Percentiles rank a stretch among this genome's conserved stretches.
phyloP scores from a whole-genome alignment of 306 rosid species.

The Neltuma alba region DNA sequence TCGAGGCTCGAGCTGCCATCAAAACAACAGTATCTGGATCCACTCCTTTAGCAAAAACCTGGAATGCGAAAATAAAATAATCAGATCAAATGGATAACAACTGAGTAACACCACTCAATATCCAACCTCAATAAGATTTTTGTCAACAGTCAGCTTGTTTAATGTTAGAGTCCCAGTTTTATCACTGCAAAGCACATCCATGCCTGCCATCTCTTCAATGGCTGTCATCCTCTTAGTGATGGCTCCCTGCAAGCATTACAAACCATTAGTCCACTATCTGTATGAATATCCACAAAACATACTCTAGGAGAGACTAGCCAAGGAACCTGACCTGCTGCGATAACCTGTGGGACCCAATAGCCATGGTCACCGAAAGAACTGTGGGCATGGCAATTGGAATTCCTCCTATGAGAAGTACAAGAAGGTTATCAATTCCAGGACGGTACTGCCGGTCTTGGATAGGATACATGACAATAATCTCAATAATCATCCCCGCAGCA shows the following conservation, averaged over 20 bases:
- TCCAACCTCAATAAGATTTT: constrained; percentile 88
- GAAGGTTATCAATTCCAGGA: constrained; percentile 96
- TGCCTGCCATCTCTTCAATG: constrained; percentile 99
- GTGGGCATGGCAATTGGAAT: constrained; percentile 99
- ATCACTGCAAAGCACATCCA: constrained; percentile 99
- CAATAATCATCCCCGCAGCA: constrained; percentile 91
- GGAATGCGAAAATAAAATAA: constrained; percentile 24
- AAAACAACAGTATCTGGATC: constrained; percentile 87
- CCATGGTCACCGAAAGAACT: constrained; percentile 97
- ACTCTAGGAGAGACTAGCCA: constrained; percentile 24
- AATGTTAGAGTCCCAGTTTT: constrained; percentile 95
- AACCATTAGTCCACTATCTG: constrained; percentile 23
- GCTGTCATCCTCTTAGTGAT: constrained; percentile 99
- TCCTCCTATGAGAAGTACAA: constrained; percentile 98
- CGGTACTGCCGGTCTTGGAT: constrained; percentile 90
- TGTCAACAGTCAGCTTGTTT: constrained; percentile 90
- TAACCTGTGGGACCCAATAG: constrained; percentile 95
- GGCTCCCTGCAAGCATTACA: constrained; percentile 75
- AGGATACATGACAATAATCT: constrained; percentile 95
- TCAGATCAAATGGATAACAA: constrained; percentile 25
- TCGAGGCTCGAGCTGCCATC: constrained; percentile 97
- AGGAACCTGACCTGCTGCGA: constrained; percentile 76
- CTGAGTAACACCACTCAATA: constrained; percentile 24
- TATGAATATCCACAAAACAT: constrained; percentile 1
- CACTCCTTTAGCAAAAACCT: constrained; percentile 95